These are phyloP conservation scores for Lipomyces chichibuensis DNA, from an alignment of 805 yeast species.

Conservation along the genomic window DNA sequence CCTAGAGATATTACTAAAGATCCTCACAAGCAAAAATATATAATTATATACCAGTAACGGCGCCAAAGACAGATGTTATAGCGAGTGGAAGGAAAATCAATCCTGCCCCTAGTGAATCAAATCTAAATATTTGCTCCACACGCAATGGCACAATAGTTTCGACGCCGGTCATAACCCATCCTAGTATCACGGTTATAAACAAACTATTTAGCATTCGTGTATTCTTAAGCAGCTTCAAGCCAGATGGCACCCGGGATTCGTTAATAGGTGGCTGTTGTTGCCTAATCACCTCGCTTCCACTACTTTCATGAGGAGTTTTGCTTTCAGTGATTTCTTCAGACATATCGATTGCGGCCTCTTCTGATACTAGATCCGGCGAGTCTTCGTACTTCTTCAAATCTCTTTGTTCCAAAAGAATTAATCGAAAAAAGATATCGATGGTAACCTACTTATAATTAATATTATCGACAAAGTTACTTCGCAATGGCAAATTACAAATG, in stretches of 20 bases:
- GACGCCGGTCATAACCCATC: conserved; percentile 42
- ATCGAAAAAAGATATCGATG: conserved; percentile 42
- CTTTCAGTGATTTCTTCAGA: neutral
- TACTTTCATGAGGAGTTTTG: neutral
- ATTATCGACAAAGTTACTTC: neutral
- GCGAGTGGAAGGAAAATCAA: conserved; percentile 44
- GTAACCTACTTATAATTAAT: conserved; percentile 10
- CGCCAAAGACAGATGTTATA: conserved; percentile 41
- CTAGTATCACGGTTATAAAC: conserved; percentile 38
- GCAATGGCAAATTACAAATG: conserved; percentile 27
- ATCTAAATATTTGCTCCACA: conserved; percentile 40
- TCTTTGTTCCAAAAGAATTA: conserved; percentile 43
- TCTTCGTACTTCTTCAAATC: conserved; percentile 34
- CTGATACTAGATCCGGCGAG: conserved; percentile 38
- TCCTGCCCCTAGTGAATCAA: conserved; percentile 41
- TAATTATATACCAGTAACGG: conserved; percentile 23
- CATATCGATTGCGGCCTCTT: conserved; percentile 35
- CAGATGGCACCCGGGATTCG: conserved; percentile 6
- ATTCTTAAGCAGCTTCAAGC: conserved; percentile 16
- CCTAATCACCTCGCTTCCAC: neutral
- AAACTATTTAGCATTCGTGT: conserved; percentile 36
- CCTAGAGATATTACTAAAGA: conserved; percentile 33
- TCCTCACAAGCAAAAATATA: neutral
- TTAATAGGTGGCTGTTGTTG: neutral
- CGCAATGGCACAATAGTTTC: conserved; percentile 45